Base-by-base conservation (phyloP, 176 grass and related monocot genomes). In the Aechmea fasciata region DNA sequence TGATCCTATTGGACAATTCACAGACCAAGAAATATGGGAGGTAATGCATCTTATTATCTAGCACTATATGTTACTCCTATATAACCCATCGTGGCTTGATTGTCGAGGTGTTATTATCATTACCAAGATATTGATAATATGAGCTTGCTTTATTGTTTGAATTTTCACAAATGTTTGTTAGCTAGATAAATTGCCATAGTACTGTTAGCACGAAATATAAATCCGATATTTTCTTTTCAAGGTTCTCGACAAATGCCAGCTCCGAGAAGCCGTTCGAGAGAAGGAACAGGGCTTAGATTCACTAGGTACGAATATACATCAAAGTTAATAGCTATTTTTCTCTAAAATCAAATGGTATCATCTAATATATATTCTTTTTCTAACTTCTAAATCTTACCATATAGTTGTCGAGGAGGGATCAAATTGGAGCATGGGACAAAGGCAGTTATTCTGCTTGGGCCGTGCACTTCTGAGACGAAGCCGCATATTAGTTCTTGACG, bases 381-480 rank as follows among this genome's bases (percentile, higher is more conserved):
- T 66, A 6, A 74, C 20, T 71, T 62, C 17, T 3, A 57, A 11
- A 80, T 17, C 17, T 55, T 51, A 11, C 10, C 13, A 10, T 62
- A n/a, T 71, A 97, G 93, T 97, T 73, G 81, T 83, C 2, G 89
- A 97, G 82, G 89, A 90, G 11, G 94, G 94, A 3, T 92, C 84
- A 0, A 97, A 97, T 49, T 97, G 94, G 94, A 97, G 94, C 82
- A 97, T 97, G 94, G 94, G 94, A 12, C 89, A 97, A 84, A 87
- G 93, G 49, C 93, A 97, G 47, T 70, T 97, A 49, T 92, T 97
- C 47, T 97, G 93, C 69, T 82, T 97, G 61, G 93, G 93, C 1
- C 88, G 93, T 24, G 71, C 84, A 52, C 86, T 97, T 71, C 50
- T 92, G 62, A 92, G 87, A 73, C 83, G 74, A 74, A 85, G 86